These are phyloP conservation scores for Tulasnella sp. DNA, from an alignment of 768 basidiomycete genomes.

Conservation along the genomic window DNA sequence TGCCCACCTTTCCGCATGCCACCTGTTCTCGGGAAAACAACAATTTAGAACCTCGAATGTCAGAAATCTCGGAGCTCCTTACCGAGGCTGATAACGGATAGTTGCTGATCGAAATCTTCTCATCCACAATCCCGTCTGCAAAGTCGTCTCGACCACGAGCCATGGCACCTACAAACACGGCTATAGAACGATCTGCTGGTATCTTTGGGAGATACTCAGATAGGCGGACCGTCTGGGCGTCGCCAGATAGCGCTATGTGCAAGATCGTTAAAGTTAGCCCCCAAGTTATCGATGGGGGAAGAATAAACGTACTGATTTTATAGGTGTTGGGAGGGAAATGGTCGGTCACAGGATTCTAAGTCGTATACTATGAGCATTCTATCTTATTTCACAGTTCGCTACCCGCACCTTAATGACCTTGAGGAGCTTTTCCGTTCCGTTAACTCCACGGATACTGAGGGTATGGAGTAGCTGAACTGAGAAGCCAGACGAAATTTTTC, in stretches of 20 bases:
- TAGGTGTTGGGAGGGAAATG: slow-evolving; percentile 94
- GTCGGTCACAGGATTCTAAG: slow-evolving; percentile 88
- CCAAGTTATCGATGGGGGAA: background rate
- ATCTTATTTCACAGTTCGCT: background rate
- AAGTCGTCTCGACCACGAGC: slow-evolving; percentile 95
- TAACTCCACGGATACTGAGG: slow-evolving; percentile 92
- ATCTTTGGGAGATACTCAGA: slow-evolving; percentile 83
- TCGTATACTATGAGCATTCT: background rate
- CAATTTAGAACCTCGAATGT: background rate
- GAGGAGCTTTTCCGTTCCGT: slow-evolving; percentile 93
- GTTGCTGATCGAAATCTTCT: slow-evolving; percentile 95
- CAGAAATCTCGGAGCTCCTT: slow-evolving; percentile 28
- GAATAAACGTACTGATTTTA: slow-evolving; percentile 78
- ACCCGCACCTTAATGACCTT: slow-evolving; percentile 88
- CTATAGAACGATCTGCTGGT: slow-evolving; percentile 85
- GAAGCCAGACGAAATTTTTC: background rate
- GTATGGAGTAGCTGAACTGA: slow-evolving; percentile 96
- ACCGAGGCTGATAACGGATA: slow-evolving; percentile 80
- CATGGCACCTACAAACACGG: slow-evolving; percentile 98
- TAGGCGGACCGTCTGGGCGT: slow-evolving; percentile 78
- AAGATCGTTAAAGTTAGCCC: slow-evolving; percentile 1
- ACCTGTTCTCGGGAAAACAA: slow-evolving; percentile 52
- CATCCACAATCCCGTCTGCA: slow-evolving; percentile 91
- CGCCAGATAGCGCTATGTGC: slow-evolving; percentile 80
- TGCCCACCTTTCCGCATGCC: slow-evolving; percentile 91